Base-by-base conservation (phyloP, 768 basidiomycete species). In the Hericium rajendrae region DNA sequence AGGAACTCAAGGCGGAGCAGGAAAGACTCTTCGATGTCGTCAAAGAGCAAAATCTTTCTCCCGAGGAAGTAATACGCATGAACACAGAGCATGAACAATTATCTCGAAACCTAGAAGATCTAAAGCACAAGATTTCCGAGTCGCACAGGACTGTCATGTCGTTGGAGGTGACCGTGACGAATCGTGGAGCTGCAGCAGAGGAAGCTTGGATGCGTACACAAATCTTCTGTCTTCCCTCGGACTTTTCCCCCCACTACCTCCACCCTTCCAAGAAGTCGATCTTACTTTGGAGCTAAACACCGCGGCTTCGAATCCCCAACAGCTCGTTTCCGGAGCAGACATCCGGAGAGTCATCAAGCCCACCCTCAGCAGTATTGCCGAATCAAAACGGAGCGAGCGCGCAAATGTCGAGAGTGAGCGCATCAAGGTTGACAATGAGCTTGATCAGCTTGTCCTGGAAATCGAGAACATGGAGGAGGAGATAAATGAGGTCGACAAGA, bases 51-150 rank as follows among this genome's bases (percentile, higher is more conserved):
- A 94, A 97, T 66, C 78, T 99, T 48, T 82, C 89, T 1, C 88
- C 89, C 0, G 91, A 94, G 69, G 94, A 99, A 70, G 92, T 97
- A 43, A 72, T 81, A 55, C 84, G 84, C 39, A 94, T 99, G 91
- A 94, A 87, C 64, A 83, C 83, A 4, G 94, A 97, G 62, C 87
- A 92, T 57, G 90, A 94, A 63, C 82, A 77, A 26, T 76, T 95
- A 38, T 74, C 81, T 4, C 80, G 83, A 53, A 87, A 80, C 62
- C 71, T 93, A 55, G 84, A 87, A 60, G 88, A 90, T 59, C 80
- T 94, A 55, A 86, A 82, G 61, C 75, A 81, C 59, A 92, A 87
- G 66, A 81, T 91, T 8, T 70, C 82, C 0, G 87, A 94, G 63
- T 82, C 86, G 2, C 84, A 86, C 58, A 82, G 85, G 66, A 70